Percentiles rank a stretch among this genome's conserved stretches.
Conservation (phyloP, 78 protist genomes). For the Dictyostelium firmibasis region DNA sequence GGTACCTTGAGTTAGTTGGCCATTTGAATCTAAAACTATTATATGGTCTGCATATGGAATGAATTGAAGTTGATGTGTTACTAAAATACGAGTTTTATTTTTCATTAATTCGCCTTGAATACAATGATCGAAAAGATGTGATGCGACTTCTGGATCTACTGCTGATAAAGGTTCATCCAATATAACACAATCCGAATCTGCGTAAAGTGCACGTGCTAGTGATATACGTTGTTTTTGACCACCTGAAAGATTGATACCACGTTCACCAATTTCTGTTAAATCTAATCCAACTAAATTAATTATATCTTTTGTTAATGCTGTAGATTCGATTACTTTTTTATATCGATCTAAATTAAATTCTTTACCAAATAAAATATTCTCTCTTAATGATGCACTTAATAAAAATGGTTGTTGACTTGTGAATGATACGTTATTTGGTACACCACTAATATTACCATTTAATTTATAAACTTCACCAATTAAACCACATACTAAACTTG, state of each 20-base stretch:
- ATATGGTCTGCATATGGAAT: slow-evolving; percentile 86
- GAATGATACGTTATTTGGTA: slow-evolving; percentile 2
- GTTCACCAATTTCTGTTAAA: slow-evolving; percentile 96
- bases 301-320: slow-evolving; percentile 85
- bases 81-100: slow-evolving; percentile 84
- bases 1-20: slow-evolving; percentile 63
- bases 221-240: slow-evolving; percentile 97
- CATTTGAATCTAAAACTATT: slow-evolving; percentile 46
- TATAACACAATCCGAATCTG: slow-evolving; percentile 84
- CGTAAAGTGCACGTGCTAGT: slow-evolving; percentile 91
- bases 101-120: slow-evolving; percentile 37
- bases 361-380: slow-evolving; percentile 96
- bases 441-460: neutral
- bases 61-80: slow-evolving; percentile 86
- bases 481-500: slow-evolving; percentile 66
- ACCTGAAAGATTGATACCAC: slow-evolving; percentile 96
- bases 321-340: slow-evolving; percentile 77
- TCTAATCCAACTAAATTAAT: slow-evolving; percentile 82
- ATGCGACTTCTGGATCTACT: slow-evolving; percentile 92
- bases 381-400: slow-evolving; percentile 87
- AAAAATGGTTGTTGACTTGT: slow-evolving; percentile 95
- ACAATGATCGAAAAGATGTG: slow-evolving; percentile 73
- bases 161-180: slow-evolving; percentile 95
- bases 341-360: slow-evolving; percentile 80
- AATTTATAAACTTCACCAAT: slow-evolving; percentile 55